Conservation (phyloP, 768 basidiomycete species). For the Leccinum olivaceopallidum region DNA sequence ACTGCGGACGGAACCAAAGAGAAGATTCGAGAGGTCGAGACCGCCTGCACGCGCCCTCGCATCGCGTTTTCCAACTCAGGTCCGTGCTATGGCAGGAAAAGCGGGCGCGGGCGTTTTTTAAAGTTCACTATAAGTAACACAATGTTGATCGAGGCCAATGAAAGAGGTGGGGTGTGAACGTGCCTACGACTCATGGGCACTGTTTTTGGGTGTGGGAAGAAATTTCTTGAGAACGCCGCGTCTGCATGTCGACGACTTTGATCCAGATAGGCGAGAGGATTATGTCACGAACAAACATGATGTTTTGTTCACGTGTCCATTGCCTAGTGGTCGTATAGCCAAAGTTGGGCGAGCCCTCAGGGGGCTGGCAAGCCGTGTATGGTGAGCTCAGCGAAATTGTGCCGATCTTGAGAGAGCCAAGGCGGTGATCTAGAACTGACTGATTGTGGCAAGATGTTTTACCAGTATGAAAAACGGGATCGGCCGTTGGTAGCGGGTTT, state of each 20-base stretch:
- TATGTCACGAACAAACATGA: conserved; percentile 25
- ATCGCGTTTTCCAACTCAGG: not conserved
- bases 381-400: conserved; percentile 13
- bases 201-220: conserved; percentile 28
- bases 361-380: conserved; percentile 1
- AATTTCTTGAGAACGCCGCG: conserved; percentile 27
- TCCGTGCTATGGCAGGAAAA: conserved; percentile 2
- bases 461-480: conserved; percentile 16
- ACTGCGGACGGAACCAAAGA: conserved; percentile 1
- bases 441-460: conserved; percentile 4
- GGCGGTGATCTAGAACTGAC: conserved; percentile 12
- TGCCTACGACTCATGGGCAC: conserved; percentile 23
- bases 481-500: conserved; percentile 17
- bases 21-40: conserved; percentile 3
- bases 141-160: conserved; percentile 22
- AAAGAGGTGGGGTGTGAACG: conserved; percentile 33
- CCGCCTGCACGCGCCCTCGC: not conserved
- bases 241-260: conserved; percentile 25
- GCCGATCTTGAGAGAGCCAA: conserved; percentile 2
- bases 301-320: conserved; percentile 2
- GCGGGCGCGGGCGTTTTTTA: conserved; percentile 15
- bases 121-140: conserved; percentile 25
- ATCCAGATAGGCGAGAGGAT: conserved; percentile 17
- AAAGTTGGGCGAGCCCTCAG: not conserved
- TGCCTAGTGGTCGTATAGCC: not conserved